Evolutionary conservation across 2,329 filamentous ascomycete genomes (phyloP), one percentile per base, ranked within the genome.

Genomic region (Talaromyces piceae): DNA sequence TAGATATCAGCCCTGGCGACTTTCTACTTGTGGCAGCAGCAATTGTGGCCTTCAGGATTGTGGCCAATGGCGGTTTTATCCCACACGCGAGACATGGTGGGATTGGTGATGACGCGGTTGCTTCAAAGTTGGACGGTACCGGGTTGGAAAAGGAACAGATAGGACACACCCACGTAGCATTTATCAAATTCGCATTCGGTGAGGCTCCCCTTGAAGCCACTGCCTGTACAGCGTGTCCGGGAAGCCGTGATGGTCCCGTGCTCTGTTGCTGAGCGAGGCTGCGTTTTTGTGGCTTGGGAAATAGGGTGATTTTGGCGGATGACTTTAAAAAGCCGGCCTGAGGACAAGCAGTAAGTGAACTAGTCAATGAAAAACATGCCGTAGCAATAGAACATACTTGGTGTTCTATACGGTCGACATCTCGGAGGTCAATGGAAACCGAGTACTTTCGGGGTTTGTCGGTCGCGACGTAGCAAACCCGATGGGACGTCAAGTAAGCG

Each of bases 121-220:
- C 89, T 61, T 97, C 91, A 66, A 97, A 97, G 67, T 95, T 96
- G 31, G 88, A 87, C 0, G 93, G 91, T 1, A 96, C 83, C 0
- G 88, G 86, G 62, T 97, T 97, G 8, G 91, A 91, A 64, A 95
- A 94, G 59, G 87, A 91, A 75, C 91, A 97, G 62, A 97, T 97
- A 1, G 88, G 86, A 72, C 91, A 97, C 18, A 97, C 84, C 91
- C 91, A 97, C 3, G 90, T 96, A 5, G 88, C 88, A 54, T 80
- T 57, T 45, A 72, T 69, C 51, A 59, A 71, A 57, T 61, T 65
- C 3, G 69, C 61, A 20, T 70, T 58, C 2, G 66, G 56, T 11
- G 64, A 58, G 54, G 69, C 61, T 58, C 69, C 50, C 45, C 68
- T 57, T 53, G 70, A 59, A 41, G 57, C 60, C 44, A 63, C 60